Evolutionary conservation across 768 basidiomycete species (phyloP), one percentile per base, ranked within the genome.

Genomic region (Podaxis sp.): DNA sequence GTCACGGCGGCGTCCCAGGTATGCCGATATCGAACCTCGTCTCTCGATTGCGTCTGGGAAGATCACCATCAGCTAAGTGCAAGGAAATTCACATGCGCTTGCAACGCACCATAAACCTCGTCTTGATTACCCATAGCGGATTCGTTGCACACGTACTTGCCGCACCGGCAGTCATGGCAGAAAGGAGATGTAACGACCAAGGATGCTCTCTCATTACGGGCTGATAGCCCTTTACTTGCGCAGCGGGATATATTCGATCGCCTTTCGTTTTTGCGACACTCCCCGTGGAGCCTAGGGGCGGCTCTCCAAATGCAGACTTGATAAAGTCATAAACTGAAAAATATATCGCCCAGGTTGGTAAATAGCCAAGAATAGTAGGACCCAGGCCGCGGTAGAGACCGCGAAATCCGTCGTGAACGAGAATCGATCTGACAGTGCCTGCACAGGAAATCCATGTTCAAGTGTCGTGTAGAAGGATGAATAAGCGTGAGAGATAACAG

Each of bases 311-410:
- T 53, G 80, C 77, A 13, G 84, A 84, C 81, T 99, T 99, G 76
- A 98, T 91, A 63, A 91, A 87, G 77, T 99, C 97, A 77, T 99
- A 99, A 26, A 99, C 94, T 22, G 95, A 88, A 75, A 99, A 99
- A 75, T 98, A 99, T 68, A 99, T 99, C 26, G 95, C 97, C 97
- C 96, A 99, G 2, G 96, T 99, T 22, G 97, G 97, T 44, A 99
- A 85, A 77, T 99, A 99, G 13, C 97, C 97, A 7, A 96, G 83
- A 60, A 99, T 84, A 20, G 97, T 99, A 13, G 97, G 97, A 20
- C 96, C 96, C 20, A 99, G 83, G n/a, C 97, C 97, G 46, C 97
- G 87, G 76, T 99, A 99, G 64, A 98, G 80, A 13, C 97, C 97
- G 60, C 90, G 86, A 56, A 97, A 66, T 13, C 97, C 97, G 63